Evolutionary conservation across 345 rosid genomes (phyloP), one percentile per base, ranked within the genome.

Genomic region (Melastoma malabathricum): DNA sequence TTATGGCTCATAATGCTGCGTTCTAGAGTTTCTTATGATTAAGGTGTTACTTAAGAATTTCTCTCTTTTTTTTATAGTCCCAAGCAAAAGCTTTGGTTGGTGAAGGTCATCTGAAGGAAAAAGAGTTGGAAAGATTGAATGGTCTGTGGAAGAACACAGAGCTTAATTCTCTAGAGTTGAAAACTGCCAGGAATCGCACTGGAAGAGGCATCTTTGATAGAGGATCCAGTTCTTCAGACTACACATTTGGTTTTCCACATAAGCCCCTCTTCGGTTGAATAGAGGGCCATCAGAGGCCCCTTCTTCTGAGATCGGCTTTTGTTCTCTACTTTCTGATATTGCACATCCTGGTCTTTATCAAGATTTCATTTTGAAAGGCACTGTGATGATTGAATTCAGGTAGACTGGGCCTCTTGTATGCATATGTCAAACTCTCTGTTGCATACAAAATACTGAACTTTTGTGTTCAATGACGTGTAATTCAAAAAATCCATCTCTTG

Each of bases 41-140:
- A 45, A 55, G 23, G 22, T 29, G 13, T 12, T 16, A 43, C 34
- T 63, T 51, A 13, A 14, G 54, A 50, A 15, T 10, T 46, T 27
- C 38, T 41, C 56, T 65, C n/a, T 48, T 64, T 65, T 49, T 34
- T 14, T 53, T 53, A 31, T 59, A 92, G 96, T 73, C 75, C 61
- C 95, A 92, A 75, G 98, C 98, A 18, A 96, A 86, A 61, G 84
- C 79, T 54, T 78, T 86, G 50, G 83, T 79, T 43, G 44, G 71
- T 55, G 96, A 87, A 67, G 77, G 80, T 58, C 96, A 77, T 69
- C 44, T 63, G 61, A 80, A 78, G 67, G 82, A 74, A 72, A 79
- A 61, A 69, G 93, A 84, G 72, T 72, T 86, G 47, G 96, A 82
- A 64, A 80, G 73, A 52, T 59, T 92, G 55, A 86, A 77, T 63